These are phyloP conservation scores for Globisporangium viniferum DNA, from an alignment of 352 stramenopile species.

Conservation along the genomic window DNA sequence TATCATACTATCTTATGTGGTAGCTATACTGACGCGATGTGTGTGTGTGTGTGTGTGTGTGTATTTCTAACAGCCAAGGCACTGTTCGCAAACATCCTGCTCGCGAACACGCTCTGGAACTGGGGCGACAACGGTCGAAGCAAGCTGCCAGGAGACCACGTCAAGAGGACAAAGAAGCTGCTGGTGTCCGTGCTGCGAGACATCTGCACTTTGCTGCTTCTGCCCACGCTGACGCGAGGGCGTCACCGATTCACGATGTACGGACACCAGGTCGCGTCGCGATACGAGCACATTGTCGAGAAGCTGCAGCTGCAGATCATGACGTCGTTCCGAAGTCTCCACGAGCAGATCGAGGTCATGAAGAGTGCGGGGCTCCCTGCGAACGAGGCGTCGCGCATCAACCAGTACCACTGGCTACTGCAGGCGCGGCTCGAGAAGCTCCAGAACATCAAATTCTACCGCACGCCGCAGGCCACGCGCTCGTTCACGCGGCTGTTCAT, in stretches of 20 bases:
- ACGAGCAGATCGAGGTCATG: slow-evolving; percentile 76
- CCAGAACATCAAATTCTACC: slow-evolving; percentile 87
- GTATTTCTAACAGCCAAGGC: slow-evolving; percentile 34
- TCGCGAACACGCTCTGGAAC: slow-evolving; percentile 81
- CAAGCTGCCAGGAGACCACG: slow-evolving; percentile 51
- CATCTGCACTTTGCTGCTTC: slow-evolving; percentile 44
- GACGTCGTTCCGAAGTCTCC: slow-evolving; percentile 48
- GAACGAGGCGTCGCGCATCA: slow-evolving; percentile 86
- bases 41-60: neutral
- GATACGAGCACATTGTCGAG: slow-evolving; percentile 39
- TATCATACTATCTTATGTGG: no score
- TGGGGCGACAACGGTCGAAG: slow-evolving; percentile 65
- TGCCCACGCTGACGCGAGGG: slow-evolving; percentile 69
- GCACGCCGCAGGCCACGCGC: slow-evolving; percentile 80
- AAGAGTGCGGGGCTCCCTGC: slow-evolving; percentile 65
- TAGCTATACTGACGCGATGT: no score
- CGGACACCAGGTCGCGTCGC: slow-evolving; percentile 40
- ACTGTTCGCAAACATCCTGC: slow-evolving; percentile 66
- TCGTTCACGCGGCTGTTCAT: slow-evolving; percentile 86
- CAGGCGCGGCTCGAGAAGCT: slow-evolving; percentile 78
- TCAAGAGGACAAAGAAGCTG: slow-evolving; percentile 54
- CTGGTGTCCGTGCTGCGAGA: slow-evolving; percentile 44
- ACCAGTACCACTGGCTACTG: slow-evolving; percentile 87
- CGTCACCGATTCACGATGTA: slow-evolving; percentile 63
- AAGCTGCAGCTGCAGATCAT: slow-evolving; percentile 62